A percentile compares a stretch with the other conserved stretches of the same genome.
These are phyloP conservation scores for Neopestalotiopsis sp. DNA, from an alignment of 2,329 filamentous ascomycete genomes.

Conservation along the genomic window DNA sequence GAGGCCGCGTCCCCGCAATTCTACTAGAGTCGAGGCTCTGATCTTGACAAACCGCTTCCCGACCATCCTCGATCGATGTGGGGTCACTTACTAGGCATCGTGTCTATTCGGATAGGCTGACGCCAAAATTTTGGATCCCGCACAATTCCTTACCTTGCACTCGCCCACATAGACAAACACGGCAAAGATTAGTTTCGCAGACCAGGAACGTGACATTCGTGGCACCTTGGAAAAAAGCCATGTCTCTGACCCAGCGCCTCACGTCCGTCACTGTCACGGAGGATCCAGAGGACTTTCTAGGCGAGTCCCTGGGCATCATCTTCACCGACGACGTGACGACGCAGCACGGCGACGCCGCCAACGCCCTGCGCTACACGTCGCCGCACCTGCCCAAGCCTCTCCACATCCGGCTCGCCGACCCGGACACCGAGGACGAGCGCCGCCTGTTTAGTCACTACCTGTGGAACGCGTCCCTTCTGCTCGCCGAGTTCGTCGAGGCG, in stretches of 20 bases:
- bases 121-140: neutral
- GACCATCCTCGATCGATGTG: neutral
- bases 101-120: neutral
- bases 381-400: constrained; percentile 53
- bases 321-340: constrained; percentile 72
- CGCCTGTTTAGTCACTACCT: constrained; percentile 73
- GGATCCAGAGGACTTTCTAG: constrained; percentile 66
- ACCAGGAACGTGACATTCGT: no score
- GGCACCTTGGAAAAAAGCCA: constrained; percentile 27
- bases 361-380: constrained; percentile 64
- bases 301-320: constrained; percentile 63
- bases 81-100: neutral
- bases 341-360: constrained; percentile 67
- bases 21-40: neutral
- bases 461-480: constrained; percentile 69
- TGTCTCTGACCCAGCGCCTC: constrained; percentile 56
- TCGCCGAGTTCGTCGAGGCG: constrained; percentile 62
- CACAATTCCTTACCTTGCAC: neutral
- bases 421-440: constrained; percentile 57
- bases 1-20: neutral
- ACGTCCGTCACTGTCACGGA: constrained; percentile 42
- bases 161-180: no score
- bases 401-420: constrained; percentile 53
- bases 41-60: neutral
- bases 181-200: no score